Conservation (phyloP, 805 yeast genomes). For the Saturnispora ahearnii region DNA sequence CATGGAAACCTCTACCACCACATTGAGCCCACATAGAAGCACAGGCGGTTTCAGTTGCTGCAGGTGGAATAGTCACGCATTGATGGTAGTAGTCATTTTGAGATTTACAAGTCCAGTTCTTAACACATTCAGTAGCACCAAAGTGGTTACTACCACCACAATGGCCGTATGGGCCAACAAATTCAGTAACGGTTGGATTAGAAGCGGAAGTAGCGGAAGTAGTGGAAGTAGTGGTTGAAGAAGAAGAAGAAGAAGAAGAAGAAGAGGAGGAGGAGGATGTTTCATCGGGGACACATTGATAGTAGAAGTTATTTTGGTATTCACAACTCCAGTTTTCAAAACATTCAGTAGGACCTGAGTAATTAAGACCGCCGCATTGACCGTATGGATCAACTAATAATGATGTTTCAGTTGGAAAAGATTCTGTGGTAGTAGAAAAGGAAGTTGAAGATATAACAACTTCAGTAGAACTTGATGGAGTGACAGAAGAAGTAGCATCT, state of each 20-base stretch:
- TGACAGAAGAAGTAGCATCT: neutral
- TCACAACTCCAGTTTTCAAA: constrained; percentile 16
- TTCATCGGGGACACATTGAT: constrained; percentile 16
- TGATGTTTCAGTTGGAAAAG: too few relatives aligned
- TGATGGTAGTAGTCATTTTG: constrained; percentile 22
- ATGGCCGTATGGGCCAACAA: constrained; percentile 14
- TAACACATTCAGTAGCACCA: constrained; percentile 19
- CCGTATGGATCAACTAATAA: constrained; percentile 3
- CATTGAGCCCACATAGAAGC: constrained; percentile 18
- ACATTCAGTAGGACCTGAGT: constrained; percentile 16
- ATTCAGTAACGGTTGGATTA: constrained; percentile 6
- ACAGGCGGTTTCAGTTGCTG: constrained; percentile 9
- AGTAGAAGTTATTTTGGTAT: constrained; percentile 17
- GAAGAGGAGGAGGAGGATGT: constrained; percentile 6
- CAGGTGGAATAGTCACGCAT: constrained; percentile 14
- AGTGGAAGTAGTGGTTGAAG: neutral
- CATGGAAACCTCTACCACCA: constrained; percentile 18
- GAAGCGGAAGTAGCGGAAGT: constrained; percentile 1
- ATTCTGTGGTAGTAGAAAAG: neutral
- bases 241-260: constrained; percentile 1
- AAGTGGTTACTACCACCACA: constrained; percentile 19
- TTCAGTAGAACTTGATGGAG: neutral
- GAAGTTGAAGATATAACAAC: constrained; percentile 3
- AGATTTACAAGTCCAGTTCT: constrained; percentile 18
- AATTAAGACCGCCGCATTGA: constrained; percentile 19